These are phyloP conservation scores for Apiospora malaysiana DNA, from an alignment of 2,329 filamentous ascomycete species.

Conservation along the genomic window DNA sequence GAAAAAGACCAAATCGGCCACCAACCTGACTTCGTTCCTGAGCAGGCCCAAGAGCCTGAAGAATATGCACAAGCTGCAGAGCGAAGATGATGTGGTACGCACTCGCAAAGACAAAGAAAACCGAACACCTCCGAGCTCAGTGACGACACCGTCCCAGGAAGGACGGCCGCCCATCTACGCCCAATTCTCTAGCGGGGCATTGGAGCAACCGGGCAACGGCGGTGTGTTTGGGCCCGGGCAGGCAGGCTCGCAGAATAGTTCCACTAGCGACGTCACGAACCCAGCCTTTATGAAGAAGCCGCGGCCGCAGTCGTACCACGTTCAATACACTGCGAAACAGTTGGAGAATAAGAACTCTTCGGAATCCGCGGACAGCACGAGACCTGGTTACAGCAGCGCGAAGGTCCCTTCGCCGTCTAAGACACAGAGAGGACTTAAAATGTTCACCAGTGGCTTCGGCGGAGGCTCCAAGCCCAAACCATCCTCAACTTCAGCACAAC, in stretches of 20 bases:
- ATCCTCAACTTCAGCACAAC: conserved; percentile 45
- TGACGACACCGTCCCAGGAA: conserved; percentile 45
- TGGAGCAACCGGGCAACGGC: conserved; percentile 33
- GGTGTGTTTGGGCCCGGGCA: conserved; percentile 17
- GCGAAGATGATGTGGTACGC: conserved; percentile 55
- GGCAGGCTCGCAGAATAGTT: conserved; percentile 14
- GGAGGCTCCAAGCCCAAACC: conserved; percentile 45
- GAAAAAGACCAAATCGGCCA: conserved; percentile 82
- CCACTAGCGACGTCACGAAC: conserved; percentile 31
- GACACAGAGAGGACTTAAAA: conserved; percentile 49
- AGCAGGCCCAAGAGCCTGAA: conserved; percentile 77
- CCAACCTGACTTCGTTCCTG: conserved; percentile 80
- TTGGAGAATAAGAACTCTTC: conserved; percentile 26
- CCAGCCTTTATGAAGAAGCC: conserved; percentile 42
- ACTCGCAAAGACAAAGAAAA: conserved; percentile 81
- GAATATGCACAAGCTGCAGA: conserved; percentile 60
- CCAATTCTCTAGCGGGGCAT: conserved; percentile 64
- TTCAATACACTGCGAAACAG: conserved; percentile 35
- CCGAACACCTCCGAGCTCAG: conserved; percentile 63
- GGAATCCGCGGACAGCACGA: conserved; percentile 27
- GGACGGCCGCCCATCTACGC: conserved; percentile 77
- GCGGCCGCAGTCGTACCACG: conserved; percentile 59
- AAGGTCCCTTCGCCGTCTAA: conserved; percentile 37
- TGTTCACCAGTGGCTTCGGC: conserved; percentile 46
- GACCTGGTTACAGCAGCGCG: conserved; percentile 30